phyloP scores from a whole-genome alignment of 345 rosid genomes.

The Rhizophora mangle region DNA sequence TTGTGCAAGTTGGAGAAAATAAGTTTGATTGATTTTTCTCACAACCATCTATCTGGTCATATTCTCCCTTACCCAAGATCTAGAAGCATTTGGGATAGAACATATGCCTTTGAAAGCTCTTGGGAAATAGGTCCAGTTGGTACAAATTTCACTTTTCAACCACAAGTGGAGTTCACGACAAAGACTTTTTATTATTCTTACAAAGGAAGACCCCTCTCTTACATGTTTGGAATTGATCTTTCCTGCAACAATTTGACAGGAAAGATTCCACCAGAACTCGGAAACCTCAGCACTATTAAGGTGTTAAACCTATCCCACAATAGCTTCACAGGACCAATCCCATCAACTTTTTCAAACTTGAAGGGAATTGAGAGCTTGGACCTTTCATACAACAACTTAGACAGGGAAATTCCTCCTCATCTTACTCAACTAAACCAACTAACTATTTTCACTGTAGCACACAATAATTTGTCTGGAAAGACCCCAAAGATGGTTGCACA shows the following conservation, averaged over 20 bases:
- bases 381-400: no score
- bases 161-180: background rate
- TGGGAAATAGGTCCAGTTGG: fast-evolving
- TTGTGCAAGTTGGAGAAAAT: conserved; percentile 12
- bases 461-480: conserved; percentile 37
- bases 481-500: conserved; percentile 11
- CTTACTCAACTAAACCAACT: no score
- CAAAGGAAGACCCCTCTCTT: background rate
- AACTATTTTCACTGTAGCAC: conserved; percentile 15
- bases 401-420: no score
- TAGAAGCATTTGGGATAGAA: no score
- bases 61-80: conserved; percentile 3
- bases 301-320: conserved; percentile 36
- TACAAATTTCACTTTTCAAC: background rate
- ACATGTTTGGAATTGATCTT: conserved; percentile 36
- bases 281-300: conserved; percentile 9
- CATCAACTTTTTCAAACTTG: no score
- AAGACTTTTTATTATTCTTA: conserved; percentile 15
- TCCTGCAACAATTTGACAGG: conserved; percentile 36
- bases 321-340: conserved; percentile 1
- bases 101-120: no score
- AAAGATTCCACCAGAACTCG: conserved; percentile 22
- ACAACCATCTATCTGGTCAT: no score
- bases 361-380: no score
- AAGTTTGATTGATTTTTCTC: no score